A percentile compares a stretch with the other conserved stretches of the same genome.
These are phyloP conservation scores for Leccinum boreale DNA, from an alignment of 768 basidiomycete species.

Conservation along the genomic window DNA sequence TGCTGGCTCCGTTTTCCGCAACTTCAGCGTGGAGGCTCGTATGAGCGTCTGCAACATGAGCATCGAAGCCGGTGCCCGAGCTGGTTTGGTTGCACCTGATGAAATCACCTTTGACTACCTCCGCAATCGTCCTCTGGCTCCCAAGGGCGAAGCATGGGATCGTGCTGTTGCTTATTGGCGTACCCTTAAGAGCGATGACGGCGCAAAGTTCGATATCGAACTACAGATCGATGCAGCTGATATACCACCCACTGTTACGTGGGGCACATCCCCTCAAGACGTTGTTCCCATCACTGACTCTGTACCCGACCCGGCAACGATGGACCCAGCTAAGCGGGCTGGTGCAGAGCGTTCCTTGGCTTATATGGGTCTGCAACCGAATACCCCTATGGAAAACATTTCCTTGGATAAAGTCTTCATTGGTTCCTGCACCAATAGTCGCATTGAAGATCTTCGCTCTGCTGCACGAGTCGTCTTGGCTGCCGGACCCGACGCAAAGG, in stretches of 20 bases:
- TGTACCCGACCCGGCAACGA: conserved; percentile 75
- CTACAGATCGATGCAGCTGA: conserved; percentile 78
- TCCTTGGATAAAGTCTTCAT: conserved; percentile 88
- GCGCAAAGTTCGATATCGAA: conserved; percentile 81
- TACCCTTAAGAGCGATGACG: conserved; percentile 73
- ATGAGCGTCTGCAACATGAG: conserved; percentile 96
- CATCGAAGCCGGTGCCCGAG: conserved; percentile 89
- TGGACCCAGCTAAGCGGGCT: conserved; percentile 60
- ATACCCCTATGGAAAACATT: conserved; percentile 77
- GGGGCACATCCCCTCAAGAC: conserved; percentile 93
- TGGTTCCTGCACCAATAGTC: conserved; percentile 92
- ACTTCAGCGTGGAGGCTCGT: conserved; percentile 85
- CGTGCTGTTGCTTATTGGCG: conserved; percentile 83
- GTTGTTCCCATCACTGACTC: conserved; percentile 77
- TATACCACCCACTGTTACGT: conserved; percentile 87
- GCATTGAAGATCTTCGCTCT: conserved; percentile 86
- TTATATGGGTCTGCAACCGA: conserved; percentile 85
- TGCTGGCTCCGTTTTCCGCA: conserved; percentile 82
- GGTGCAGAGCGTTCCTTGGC: conserved; percentile 72
- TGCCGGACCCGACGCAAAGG: conserved; percentile 68
- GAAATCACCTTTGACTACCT: conserved; percentile 85
- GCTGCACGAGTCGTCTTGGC: conserved; percentile 77
- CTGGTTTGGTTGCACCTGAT: conserved; percentile 91
- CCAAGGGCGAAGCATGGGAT: conserved; percentile 85
- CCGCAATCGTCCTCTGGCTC: conserved; percentile 73